Conservation (phyloP, 164 flowering plant genomes). For the Chimonanthus praecox region DNA sequence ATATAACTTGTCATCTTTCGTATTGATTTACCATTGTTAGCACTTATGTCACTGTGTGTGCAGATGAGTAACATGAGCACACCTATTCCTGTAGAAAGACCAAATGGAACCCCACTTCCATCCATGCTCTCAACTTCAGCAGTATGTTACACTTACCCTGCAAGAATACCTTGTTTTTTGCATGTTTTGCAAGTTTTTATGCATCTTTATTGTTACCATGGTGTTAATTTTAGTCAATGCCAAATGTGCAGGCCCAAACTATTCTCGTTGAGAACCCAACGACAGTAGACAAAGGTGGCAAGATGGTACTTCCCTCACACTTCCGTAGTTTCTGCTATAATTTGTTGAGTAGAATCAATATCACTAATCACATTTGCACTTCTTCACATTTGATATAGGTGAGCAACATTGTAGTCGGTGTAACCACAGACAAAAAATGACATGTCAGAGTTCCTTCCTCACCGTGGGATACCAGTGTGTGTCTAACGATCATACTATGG, state of each 20-base stretch:
- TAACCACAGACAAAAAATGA: constrained; percentile 64
- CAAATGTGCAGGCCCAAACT: constrained; percentile 57
- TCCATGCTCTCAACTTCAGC: constrained; percentile 52
- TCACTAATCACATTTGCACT: not conserved
- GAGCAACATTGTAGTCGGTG: constrained; percentile 88
- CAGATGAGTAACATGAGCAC: constrained; percentile 52
- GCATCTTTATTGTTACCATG: not conserved
- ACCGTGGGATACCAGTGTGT: not conserved
- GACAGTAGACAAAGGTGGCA: constrained; percentile 90
- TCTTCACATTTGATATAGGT: constrained; percentile 37
- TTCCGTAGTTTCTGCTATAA: not conserved
- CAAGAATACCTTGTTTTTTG: no score
- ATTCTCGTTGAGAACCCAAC: constrained; percentile 94
- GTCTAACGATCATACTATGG: not conserved
- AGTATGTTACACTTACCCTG: constrained; percentile 27
- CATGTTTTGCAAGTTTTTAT: not conserved
- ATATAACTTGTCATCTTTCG: not conserved
- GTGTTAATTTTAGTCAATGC: constrained; percentile 23
- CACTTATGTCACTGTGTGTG: not conserved
- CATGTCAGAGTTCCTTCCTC: not conserved
- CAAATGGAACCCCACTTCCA: constrained; percentile 39
- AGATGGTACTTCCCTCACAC: constrained; percentile 43
- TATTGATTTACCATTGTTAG: not conserved
- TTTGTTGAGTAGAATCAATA: not conserved
- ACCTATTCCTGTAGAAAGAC: constrained; percentile 52